Conservation (phyloP, 768 basidiomycete genomes). For the Terana coerulea region DNA sequence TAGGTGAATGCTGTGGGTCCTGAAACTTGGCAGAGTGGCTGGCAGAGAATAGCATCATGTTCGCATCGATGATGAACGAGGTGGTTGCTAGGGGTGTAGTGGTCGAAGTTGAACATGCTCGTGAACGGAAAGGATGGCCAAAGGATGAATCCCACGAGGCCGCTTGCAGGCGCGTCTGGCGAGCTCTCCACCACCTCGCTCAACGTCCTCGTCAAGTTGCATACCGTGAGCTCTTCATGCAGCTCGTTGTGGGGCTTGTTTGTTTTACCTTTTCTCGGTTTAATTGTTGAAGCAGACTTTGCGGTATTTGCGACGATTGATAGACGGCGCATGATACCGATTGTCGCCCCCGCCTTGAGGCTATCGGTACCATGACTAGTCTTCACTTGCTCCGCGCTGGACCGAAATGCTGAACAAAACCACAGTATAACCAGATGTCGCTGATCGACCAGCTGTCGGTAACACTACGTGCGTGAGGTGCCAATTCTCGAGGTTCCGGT, state of each 20-base stretch:
- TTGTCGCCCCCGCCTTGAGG: too few species aligned
- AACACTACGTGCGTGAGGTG: too few species aligned
- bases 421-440: too few species aligned
- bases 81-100: not conserved
- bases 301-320: too few species aligned
- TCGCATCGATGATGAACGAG: not conserved
- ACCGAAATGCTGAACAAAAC: too few species aligned
- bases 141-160: slow-evolving; percentile 7
- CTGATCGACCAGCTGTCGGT: too few species aligned
- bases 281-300: too few species aligned
- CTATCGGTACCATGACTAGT: too few species aligned
- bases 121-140: slow-evolving; percentile 2
- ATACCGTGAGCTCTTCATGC: not conserved
- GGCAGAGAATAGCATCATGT: slow-evolving; percentile 12
- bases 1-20: not conserved
- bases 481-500: too few species aligned
- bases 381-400: too few species aligned
- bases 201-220: not conserved
- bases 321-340: too few species aligned
- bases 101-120: not conserved
- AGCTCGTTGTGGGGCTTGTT: not conserved
- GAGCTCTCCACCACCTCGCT: not conserved
- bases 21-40: slow-evolving; percentile 8
- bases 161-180: slow-evolving; percentile 7
- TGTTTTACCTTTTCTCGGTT: not conserved